Base-by-base conservation (phyloP, 768 basidiomycete genomes). In the Pisolithus albus region DNA sequence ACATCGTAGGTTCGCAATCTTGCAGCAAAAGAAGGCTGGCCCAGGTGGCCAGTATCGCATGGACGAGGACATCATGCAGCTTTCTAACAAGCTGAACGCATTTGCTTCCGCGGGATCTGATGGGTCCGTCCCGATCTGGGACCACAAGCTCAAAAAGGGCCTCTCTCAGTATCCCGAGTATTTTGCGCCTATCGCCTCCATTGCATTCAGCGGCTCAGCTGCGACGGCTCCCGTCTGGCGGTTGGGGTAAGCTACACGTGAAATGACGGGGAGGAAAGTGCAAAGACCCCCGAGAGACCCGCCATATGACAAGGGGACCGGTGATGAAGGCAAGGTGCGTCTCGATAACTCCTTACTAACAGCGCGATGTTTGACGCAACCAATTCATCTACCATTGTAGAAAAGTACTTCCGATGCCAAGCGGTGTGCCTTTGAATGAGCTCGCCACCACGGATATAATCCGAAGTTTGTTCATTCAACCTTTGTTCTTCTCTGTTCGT, bases 11-110 rank as follows among this genome's bases (percentile, higher is more conserved):
- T 96, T 28, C 85, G 86, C 47, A 92, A 88, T 61, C 73, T 69
- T 1, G 77, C 76, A 11, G 95, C 96, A 0, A 82, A 23, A 86
- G 23, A 80, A 81, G 61, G 89, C 85, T 2, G 96, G 96, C 1
- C 75, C 74, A 81, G 89, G 39, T 80, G 83, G 2, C 79, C 96
- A 99, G 63, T 99, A 98, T 64, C 78, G 96, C 42, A 98, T 98
- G 96, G 97, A 95, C 66, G 80, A 80, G 50, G 92, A 95, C 54
- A 96, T 98, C 64, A 97, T 97, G 94, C 63, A 79, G 9, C 72
- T 98, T 8, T 90, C 89, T 1, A 98, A 97, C 66, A 76, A 74
- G 51, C 81, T 98, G 44, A 84, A n/a, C n/a, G n/a, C n/a, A n/a
- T n/a, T n/a, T n/a, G n/a, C n/a, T n/a, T n/a, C n/a, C n/a, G n/a